Conservation (phyloP, 192 early-diverging fungal genomes). For the Backusella circina region DNA sequence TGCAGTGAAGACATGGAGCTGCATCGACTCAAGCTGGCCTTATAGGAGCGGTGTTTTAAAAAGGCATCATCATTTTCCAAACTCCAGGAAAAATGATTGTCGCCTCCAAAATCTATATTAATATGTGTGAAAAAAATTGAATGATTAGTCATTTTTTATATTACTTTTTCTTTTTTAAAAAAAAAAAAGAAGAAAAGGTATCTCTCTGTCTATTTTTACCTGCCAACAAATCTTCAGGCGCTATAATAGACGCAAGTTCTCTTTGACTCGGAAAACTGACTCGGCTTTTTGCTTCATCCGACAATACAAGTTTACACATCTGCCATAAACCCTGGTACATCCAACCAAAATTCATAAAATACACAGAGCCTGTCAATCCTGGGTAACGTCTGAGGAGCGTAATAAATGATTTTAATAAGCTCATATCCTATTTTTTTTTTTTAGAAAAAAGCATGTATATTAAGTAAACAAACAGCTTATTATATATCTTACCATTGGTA, state of each 20-base stretch:
- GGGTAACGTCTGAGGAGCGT: constrained; percentile 17
- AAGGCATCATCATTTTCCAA: constrained; percentile 19
- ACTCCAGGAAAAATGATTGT: constrained; percentile 28
- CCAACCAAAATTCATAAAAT: constrained; percentile 42
- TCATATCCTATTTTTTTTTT: constrained; percentile 2
- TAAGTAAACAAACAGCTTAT: not conserved
- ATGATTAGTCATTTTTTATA: not conserved
- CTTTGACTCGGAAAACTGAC: constrained; percentile 27
- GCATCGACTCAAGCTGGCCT: not conserved
- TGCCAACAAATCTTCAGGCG: constrained; percentile 20
- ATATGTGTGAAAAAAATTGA: not conserved
- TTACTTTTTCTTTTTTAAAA: not conserved
- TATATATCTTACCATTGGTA: constrained; percentile 16
- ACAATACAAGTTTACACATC: constrained; percentile 35
- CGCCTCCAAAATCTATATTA: constrained; percentile 29
- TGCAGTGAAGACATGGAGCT: not conserved
- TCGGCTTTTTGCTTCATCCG: constrained; percentile 32
- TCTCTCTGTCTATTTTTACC: constrained; percentile 20
- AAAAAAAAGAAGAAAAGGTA: too few species aligned
- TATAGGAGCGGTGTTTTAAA: not conserved
- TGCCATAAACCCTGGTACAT: constrained; percentile 44
- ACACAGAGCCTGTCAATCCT: constrained; percentile 25
- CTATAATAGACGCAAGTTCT: constrained; percentile 24
- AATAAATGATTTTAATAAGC: constrained; percentile 7
- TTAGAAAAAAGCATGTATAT: not conserved